phyloP scores from a whole-genome alignment of 1,284 basidiomycete genomes.

The Ustilago shanxiensis region DNA sequence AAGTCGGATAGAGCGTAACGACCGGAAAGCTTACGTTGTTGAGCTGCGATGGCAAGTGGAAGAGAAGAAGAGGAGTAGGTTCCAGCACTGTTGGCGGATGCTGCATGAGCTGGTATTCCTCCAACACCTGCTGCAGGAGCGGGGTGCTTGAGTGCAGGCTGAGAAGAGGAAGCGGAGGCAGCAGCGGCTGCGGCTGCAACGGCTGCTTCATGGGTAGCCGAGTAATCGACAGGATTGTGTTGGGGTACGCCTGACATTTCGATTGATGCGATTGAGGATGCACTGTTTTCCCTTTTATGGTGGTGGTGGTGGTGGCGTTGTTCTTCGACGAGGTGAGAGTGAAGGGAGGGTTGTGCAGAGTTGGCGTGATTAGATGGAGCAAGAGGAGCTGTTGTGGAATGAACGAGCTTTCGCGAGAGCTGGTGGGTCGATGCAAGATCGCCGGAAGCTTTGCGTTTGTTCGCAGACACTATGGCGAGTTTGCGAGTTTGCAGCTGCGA shows the following conservation, averaged over 20 bases:
- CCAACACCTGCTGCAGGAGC: constrained; percentile 6
- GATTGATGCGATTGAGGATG: constrained; percentile 13
- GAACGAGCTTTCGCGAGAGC: neutral
- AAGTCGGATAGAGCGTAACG: constrained; percentile 68
- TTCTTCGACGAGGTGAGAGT: neutral
- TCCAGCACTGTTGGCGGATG: constrained; percentile 45
- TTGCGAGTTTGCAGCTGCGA: neutral
- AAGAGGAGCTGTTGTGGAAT: constrained; percentile 18
- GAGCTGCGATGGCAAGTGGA: constrained; percentile 48
- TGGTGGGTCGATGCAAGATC: constrained; percentile 35
- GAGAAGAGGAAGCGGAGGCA: constrained; percentile 8
- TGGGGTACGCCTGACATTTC: constrained; percentile 37
- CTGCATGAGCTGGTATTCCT: constrained; percentile 17
- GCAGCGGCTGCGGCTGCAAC: constrained; percentile 38
- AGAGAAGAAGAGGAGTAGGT: constrained; percentile 48
- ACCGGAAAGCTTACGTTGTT: constrained; percentile 62
- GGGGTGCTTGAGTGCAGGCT: constrained; percentile 13
- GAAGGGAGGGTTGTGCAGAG: neutral
- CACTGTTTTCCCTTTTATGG: neutral
- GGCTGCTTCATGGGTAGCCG: constrained; percentile 41
- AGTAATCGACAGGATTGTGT: constrained; percentile 27
- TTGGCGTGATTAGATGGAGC: constrained; percentile 34
- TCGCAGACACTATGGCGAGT: constrained; percentile 28
- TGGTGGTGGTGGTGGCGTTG: neutral
- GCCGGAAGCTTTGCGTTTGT: constrained; percentile 43